Base-by-base conservation (phyloP, 169 alveolate genomes). In the Cryptosporidium bovis region DNA sequence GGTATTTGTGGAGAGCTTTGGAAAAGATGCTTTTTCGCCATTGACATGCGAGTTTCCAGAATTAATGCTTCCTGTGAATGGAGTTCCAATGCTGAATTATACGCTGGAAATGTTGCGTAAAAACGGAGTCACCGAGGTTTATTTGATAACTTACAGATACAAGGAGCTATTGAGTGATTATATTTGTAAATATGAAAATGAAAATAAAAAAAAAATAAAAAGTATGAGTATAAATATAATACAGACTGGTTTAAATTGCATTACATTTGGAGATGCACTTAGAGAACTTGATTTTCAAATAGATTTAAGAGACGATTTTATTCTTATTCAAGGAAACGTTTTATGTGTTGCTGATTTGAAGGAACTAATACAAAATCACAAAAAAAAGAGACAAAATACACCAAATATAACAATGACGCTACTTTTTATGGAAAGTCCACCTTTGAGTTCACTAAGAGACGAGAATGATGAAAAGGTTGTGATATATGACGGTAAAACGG, bases 101-200 rank as follows among this genome's bases (percentile, higher is more conserved):
- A 62, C 64, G 50, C 44, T 77, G 3, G 87, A 77, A 36, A 77
- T 77, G 87, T 44, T 77, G 16, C 50, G 29, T 20, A 56, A 44
- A 48, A 77, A 77, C 56, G 87, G 87, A 8, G 87, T 77, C 4
- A 77, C 87, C 10, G 87, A 77, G 51, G 51, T 62, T 29, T 77
- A 77, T 48, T 62, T 77, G 33, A 8, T 77, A 20, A 33, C 64
- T 1, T 62, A 44, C 36, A 40, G 10, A 6, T 71, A 77, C 29
- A 60, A 7, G 50, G 71, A 77, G 12, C 20, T 77, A 8, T 12
- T 77, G 40, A 77, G 24, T 24, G 51, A 44, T 3, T 64, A 77
- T 20, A 20, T 77, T 15, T 40, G 56, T 4, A 51, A n/a, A 18
- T n/a, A n/a, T 12, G 13, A 40, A 24, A 60, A 40, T 15, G 15